A percentile compares a stretch with the other conserved stretches of the same genome.
These are phyloP conservation scores for Clarkia xantiana DNA, from an alignment of 345 rosid genomes.

Conservation along the genomic window DNA sequence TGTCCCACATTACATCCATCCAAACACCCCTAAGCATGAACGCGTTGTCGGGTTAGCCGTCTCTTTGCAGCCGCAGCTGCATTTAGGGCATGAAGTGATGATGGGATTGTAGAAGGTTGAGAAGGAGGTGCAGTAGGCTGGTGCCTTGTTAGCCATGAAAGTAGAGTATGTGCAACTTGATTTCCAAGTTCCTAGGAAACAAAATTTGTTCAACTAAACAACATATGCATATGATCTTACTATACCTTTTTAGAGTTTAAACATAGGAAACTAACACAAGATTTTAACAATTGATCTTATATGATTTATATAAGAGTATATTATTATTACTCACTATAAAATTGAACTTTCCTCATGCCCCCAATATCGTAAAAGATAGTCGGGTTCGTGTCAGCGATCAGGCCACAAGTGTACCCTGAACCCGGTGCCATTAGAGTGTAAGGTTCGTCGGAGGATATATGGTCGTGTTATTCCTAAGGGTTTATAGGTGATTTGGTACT, in stretches of 20 bases:
- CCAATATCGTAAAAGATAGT: constrained; percentile 25
- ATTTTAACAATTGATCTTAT: neutral
- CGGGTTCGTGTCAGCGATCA: constrained; percentile 22
- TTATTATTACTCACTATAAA: constrained; percentile 23
- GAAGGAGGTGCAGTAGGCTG: constrained; percentile 39
- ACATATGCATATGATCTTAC: too few species aligned
- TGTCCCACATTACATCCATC: too few species aligned
- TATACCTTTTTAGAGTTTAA: too few species aligned
- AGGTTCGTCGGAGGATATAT: constrained; percentile 29
- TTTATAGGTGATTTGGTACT: too few species aligned
- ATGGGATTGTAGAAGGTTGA: constrained; percentile 40
- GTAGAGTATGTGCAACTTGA: constrained; percentile 42
- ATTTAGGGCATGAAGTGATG: constrained; percentile 34
- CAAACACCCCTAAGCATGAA: too few species aligned
- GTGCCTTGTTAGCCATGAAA: constrained; percentile 34
- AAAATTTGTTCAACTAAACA: neutral
- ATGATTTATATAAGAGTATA: neutral
- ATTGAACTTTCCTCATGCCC: constrained; percentile 39
- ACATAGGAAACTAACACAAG: too few species aligned
- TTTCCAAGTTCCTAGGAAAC: constrained; percentile 45
- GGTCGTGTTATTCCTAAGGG: constrained; percentile 11
- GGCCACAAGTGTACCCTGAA: constrained; percentile 43
- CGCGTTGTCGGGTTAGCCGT: constrained; percentile 10
- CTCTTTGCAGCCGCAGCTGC: constrained; percentile 57
- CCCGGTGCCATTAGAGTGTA: constrained; percentile 36